Conservation (phyloP, 2,329 filamentous ascomycete species). For the Ascochyta rabiei region DNA sequence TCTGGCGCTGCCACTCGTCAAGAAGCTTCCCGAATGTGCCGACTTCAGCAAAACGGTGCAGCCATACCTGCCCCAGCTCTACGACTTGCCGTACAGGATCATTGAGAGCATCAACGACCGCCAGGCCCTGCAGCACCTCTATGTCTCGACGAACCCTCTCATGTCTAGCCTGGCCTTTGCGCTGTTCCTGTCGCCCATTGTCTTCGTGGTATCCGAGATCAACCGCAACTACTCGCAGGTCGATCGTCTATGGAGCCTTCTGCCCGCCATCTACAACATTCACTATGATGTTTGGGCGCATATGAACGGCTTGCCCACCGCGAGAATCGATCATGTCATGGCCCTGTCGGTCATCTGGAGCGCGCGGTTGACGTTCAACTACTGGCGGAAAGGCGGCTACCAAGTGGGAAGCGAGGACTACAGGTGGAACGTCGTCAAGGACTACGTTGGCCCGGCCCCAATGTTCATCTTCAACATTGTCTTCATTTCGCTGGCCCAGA, state of each 20-base stretch:
- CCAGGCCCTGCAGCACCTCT: slow-evolving; percentile 71
- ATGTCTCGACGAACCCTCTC: slow-evolving; percentile 84
- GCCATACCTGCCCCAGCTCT: slow-evolving; percentile 74
- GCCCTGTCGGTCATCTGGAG: slow-evolving; percentile 78
- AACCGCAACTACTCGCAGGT: slow-evolving; percentile 98
- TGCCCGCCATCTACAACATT: slow-evolving; percentile 84
- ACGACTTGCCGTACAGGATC: slow-evolving; percentile 51
- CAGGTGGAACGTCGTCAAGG: slow-evolving; percentile 80
- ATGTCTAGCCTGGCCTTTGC: slow-evolving; percentile 76
- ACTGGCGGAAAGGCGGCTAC: slow-evolving; percentile 95
- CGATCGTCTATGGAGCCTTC: slow-evolving; percentile 87
- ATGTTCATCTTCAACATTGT: slow-evolving; percentile 86
- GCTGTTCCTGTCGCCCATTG: slow-evolving; percentile 71
- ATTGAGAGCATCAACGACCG: slow-evolving; percentile 65
- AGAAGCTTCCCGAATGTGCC: slow-evolving; percentile 73
- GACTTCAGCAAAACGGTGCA: slow-evolving; percentile 76
- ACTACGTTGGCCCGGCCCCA: slow-evolving; percentile 64
- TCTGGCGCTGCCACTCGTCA: slow-evolving; percentile 70
- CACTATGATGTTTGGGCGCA: slow-evolving; percentile 87
- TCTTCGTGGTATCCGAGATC: slow-evolving; percentile 78
- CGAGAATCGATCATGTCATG: slow-evolving; percentile 74
- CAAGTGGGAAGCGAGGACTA: slow-evolving; percentile 90
- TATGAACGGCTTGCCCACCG: slow-evolving; percentile 71
- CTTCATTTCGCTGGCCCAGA: slow-evolving; percentile 87
- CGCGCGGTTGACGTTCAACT: slow-evolving; percentile 93